Conservation (phyloP, 768 basidiomycete species). For the Strobilomyces echinocephalus region DNA sequence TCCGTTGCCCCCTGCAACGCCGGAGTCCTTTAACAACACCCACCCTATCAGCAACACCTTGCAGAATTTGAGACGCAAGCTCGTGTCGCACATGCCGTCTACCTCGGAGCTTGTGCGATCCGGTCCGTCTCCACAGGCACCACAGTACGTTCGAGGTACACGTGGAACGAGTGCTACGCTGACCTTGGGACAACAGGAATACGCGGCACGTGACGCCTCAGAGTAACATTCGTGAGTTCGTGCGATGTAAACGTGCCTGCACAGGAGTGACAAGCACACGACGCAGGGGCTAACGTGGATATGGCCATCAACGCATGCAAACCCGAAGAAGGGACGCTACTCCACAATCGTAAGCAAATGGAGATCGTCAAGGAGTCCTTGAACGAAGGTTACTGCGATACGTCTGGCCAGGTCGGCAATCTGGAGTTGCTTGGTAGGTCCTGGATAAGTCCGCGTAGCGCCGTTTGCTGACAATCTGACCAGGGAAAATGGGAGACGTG, state of each 20-base stretch:
- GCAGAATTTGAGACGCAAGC: conserved; percentile 27
- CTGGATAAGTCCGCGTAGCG: not conserved
- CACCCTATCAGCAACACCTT: conserved; percentile 15
- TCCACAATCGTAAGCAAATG: conserved; percentile 66
- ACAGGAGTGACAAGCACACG: not conserved
- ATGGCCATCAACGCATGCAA: conserved; percentile 71
- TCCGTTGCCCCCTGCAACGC: not conserved
- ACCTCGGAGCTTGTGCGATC: conserved; percentile 15
- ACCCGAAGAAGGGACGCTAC: conserved; percentile 55
- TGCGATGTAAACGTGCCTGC: not conserved
- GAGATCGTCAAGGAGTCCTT: conserved; percentile 66
- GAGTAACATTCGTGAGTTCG: conserved; percentile 38
- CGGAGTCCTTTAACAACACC: conserved; percentile 5
- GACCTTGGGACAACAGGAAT: conserved; percentile 9
- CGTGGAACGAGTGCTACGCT: not conserved
- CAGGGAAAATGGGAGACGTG: conserved; percentile 58
- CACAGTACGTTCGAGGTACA: conserved; percentile 15
- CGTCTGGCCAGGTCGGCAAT: conserved; percentile 59
- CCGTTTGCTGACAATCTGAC: conserved; percentile 1
- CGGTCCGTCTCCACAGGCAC: conserved; percentile 10
- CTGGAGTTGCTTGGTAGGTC: conserved; percentile 56
- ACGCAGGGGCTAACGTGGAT: conserved; percentile 54
- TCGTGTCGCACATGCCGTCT: conserved; percentile 17
- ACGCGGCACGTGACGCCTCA: conserved; percentile 37
- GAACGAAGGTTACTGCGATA: conserved; percentile 81